phyloP scores from a whole-genome alignment of 352 stramenopile genomes.

The Globisporangium camurandrum region DNA sequence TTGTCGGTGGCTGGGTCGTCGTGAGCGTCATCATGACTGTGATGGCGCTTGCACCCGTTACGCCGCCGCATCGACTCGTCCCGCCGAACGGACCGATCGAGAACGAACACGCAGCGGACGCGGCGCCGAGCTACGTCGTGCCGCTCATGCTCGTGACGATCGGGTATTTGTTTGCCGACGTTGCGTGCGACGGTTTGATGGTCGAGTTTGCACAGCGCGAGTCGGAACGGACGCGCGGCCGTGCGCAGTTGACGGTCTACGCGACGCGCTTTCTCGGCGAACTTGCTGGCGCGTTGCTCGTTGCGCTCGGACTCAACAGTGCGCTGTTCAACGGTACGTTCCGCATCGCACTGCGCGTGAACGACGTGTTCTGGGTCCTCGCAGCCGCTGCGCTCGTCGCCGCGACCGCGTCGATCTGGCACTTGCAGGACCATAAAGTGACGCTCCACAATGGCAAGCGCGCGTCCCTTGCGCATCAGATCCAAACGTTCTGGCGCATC shows the following conservation, averaged over 20 bases:
- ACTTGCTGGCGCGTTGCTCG: constrained; percentile 39
- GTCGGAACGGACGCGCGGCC: constrained; percentile 23
- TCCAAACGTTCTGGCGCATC: constrained; percentile 44
- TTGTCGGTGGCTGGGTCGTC: constrained; percentile 50
- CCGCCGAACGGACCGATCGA: constrained; percentile 6
- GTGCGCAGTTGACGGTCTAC: constrained; percentile 54
- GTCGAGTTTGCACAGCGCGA: constrained; percentile 69
- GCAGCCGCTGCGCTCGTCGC: constrained; percentile 21
- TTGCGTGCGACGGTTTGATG: constrained; percentile 70
- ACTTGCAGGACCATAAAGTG: constrained; percentile 30
- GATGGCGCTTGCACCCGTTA: constrained; percentile 18
- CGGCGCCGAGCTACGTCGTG: constrained; percentile 25
- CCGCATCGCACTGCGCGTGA: constrained; percentile 31
- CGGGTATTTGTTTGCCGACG: constrained; percentile 60
- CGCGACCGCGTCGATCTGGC: constrained; percentile 27
- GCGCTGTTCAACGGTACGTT: constrained; percentile 45
- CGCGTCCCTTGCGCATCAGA: constrained; percentile 18
- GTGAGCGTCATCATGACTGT: constrained; percentile 31
- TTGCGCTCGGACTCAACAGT: constrained; percentile 56
- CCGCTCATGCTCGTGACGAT: constrained; percentile 41
- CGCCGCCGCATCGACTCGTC: constrained; percentile 17
- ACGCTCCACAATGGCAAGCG: too few relatives aligned
- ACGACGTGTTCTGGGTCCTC: constrained; percentile 30
- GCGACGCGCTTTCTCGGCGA: constrained; percentile 46
- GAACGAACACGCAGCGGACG: constrained; percentile 1